Conservation (phyloP, 768 basidiomycete genomes). For the Fistulinella prunicolor region DNA sequence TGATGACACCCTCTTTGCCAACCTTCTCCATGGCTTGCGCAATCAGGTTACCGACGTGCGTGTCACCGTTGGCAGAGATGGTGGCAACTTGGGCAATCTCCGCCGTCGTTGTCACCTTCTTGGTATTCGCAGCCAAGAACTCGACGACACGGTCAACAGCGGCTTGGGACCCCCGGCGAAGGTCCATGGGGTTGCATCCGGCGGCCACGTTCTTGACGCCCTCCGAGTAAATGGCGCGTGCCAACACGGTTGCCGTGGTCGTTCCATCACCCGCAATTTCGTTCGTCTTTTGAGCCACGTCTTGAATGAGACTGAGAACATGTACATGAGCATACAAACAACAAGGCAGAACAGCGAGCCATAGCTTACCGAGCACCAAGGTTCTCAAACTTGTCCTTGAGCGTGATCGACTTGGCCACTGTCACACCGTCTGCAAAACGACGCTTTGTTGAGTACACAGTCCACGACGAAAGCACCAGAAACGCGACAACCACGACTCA, state of each 20-base stretch:
- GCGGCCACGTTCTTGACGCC: constrained; percentile 99
- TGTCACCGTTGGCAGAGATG: constrained; percentile 80
- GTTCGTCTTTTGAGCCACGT: constrained; percentile 96
- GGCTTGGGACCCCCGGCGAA: constrained; percentile 95
- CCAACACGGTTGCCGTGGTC: constrained; percentile 95
- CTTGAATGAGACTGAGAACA: constrained; percentile 74
- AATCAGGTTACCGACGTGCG: constrained; percentile 89
- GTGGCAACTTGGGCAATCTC: constrained; percentile 99
- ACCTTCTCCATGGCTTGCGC: constrained; percentile 99
- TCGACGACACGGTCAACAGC: constrained; percentile 95
- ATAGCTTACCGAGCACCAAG: constrained; percentile 87
- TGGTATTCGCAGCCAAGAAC: constrained; percentile 83
- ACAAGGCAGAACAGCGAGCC: no score
- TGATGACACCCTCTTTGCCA: constrained; percentile 99
- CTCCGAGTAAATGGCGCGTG: constrained; percentile 96
- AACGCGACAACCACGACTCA: constrained; percentile 33
- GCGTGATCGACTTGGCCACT: constrained; percentile 89
- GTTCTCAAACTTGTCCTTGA: constrained; percentile 99
- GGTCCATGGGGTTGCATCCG: constrained; percentile 99
- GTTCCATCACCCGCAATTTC: constrained; percentile 97
- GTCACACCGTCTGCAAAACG: constrained; percentile 83
- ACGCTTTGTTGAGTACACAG: constrained; percentile 3
- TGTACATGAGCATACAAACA: constrained; percentile 6
- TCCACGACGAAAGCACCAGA: not conserved
- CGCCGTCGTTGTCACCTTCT: constrained; percentile 93